Conservation (phyloP, 192 early-diverging fungal species). For the Phycomyces blakesleeanus region DNA sequence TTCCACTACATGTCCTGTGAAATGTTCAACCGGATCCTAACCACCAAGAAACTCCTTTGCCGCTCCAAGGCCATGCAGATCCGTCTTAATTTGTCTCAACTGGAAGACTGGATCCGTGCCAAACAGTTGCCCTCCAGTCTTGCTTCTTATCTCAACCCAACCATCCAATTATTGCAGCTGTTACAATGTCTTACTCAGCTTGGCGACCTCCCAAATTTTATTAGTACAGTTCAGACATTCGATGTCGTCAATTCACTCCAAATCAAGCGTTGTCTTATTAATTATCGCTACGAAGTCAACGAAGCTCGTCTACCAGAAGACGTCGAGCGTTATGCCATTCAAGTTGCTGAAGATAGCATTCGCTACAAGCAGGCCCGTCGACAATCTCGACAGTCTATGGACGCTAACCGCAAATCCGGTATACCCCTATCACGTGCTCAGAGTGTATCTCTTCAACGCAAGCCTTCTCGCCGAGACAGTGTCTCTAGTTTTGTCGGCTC, state of each 20-base stretch:
- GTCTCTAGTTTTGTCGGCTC: slow-evolving; percentile 28
- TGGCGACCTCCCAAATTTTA: slow-evolving; percentile 67
- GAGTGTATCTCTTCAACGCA: slow-evolving; percentile 8
- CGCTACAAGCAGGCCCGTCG: slow-evolving; percentile 18
- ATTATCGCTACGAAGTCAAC: slow-evolving; percentile 89
- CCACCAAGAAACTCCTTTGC: slow-evolving; percentile 67
- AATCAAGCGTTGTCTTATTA: slow-evolving; percentile 65
- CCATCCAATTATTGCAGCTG: slow-evolving; percentile 80
- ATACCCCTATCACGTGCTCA: slow-evolving; percentile 3
- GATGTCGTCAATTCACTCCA: slow-evolving; percentile 67
- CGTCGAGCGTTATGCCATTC: slow-evolving; percentile 72
- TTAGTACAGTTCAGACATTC: slow-evolving; percentile 68
- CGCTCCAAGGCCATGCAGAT: slow-evolving; percentile 82
- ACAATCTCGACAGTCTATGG: slow-evolving; percentile 7
- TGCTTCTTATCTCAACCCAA: slow-evolving; percentile 55
- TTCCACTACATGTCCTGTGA: slow-evolving; percentile 76
- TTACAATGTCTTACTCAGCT: slow-evolving; percentile 74
- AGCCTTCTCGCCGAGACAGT: slow-evolving; percentile 20
- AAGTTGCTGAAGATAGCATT: slow-evolving; percentile 65
- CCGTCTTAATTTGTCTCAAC: slow-evolving; percentile 72
- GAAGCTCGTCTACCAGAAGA: slow-evolving; percentile 71
- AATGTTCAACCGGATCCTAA: slow-evolving; percentile 85
- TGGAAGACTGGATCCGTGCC: slow-evolving; percentile 84
- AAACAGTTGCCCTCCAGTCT: slow-evolving; percentile 43
- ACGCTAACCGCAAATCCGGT: not conserved